A percentile compares a stretch with the other conserved stretches of the same genome.
phyloP scores from a whole-genome alignment of 2,329 filamentous ascomycete species.

The Verticillium longisporum region DNA sequence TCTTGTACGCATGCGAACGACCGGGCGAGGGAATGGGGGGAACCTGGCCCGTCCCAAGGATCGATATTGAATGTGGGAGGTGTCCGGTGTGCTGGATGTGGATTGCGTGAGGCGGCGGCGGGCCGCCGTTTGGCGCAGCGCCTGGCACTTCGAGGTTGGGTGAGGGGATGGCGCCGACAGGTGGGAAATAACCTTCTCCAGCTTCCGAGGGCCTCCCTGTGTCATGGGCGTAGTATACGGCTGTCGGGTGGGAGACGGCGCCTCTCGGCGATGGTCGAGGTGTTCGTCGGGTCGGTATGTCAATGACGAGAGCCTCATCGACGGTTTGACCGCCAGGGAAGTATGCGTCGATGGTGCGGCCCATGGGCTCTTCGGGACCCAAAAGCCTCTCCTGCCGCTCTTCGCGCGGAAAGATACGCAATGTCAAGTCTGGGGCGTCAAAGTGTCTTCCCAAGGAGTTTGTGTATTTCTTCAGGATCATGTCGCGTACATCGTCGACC shows the following conservation, averaged over 20 bases:
- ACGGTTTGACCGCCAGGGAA: constrained; percentile 83
- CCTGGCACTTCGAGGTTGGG: constrained; percentile 33
- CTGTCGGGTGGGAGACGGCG: constrained; percentile 35
- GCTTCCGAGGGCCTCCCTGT: constrained; percentile 60
- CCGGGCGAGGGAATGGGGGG: constrained; percentile 79
- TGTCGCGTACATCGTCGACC: constrained; percentile 89
- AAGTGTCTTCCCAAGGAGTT: constrained; percentile 86
- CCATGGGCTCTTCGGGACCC: constrained; percentile 81
- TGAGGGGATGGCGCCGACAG: constrained; percentile 41
- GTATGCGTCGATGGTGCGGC: constrained; percentile 69
- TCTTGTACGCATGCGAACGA: constrained; percentile 43
- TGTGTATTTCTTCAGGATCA: constrained; percentile 86
- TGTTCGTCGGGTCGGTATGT: constrained; percentile 69
- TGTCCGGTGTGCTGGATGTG: constrained; percentile 13
- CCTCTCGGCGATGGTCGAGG: constrained; percentile 72
- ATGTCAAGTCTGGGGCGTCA: constrained; percentile 81
- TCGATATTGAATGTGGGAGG: constrained; percentile 61
- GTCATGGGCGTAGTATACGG: constrained; percentile 51
- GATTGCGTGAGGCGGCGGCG: constrained; percentile 22
- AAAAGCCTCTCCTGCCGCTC: constrained; percentile 59
- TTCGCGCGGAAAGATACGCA: constrained; percentile 72
- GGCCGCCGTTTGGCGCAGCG: constrained; percentile 25
- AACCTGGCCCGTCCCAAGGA: constrained; percentile 73
- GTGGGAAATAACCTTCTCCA: constrained; percentile 78
- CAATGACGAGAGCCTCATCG: constrained; percentile 85